phyloP scores from a whole-genome alignment of 2,329 filamentous ascomycete species.

The Colletotrichum acutatum region DNA sequence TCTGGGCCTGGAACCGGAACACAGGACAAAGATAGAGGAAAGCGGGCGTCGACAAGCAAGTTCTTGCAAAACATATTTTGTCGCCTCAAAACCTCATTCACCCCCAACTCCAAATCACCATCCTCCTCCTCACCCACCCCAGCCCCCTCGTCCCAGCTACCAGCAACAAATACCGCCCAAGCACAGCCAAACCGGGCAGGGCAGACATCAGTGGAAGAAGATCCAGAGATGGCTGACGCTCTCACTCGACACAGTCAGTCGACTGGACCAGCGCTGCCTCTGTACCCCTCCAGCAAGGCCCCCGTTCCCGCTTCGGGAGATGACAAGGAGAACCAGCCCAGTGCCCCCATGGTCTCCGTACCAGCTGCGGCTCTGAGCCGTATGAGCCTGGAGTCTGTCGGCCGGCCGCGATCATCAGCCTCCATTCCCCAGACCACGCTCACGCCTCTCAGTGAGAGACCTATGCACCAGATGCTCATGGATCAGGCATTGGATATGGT shows the following conservation, averaged over 20 bases:
- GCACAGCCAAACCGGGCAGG: not conserved
- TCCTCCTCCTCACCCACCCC: not conserved
- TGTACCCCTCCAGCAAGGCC: not conserved
- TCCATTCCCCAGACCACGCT: not conserved
- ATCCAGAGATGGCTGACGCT: conserved; percentile 38
- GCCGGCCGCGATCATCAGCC: conserved; percentile 7
- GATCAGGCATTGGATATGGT: conserved; percentile 89
- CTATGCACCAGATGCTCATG: conserved; percentile 74
- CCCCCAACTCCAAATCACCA: conserved; percentile 8
- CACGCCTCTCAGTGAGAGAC: conserved; percentile 45
- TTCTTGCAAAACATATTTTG: conserved; percentile 34
- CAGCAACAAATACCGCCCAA: conserved; percentile 4
- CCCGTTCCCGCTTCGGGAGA: not conserved
- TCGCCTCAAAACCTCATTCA: conserved; percentile 31
- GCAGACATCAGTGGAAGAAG: not conserved
- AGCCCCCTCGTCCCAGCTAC: not conserved
- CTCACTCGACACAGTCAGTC: not conserved
- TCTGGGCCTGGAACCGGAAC: not conserved
- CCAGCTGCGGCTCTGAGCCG: conserved; percentile 32
- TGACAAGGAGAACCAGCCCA: conserved; percentile 47
- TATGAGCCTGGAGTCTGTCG: conserved; percentile 35
- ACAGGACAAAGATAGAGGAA: conserved; percentile 5
- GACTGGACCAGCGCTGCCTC: not conserved
- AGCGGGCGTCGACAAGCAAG: conserved; percentile 30
- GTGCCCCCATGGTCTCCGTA: conserved; percentile 13